These are phyloP conservation scores for Syzygium oleosum DNA, from an alignment of 345 rosid genomes.

Conservation along the genomic window DNA sequence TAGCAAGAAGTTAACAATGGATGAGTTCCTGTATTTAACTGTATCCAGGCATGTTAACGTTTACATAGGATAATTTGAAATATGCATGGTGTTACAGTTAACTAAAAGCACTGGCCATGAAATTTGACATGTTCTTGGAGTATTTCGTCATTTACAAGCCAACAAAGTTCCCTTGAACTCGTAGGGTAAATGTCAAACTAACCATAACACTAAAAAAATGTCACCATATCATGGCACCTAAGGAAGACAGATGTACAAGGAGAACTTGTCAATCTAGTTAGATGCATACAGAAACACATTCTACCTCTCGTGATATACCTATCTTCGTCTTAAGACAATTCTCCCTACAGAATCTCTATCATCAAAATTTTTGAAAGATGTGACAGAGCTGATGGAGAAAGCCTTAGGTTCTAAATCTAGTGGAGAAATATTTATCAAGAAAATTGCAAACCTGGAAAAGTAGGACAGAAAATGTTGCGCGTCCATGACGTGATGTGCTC, in stretches of 20 bases:
- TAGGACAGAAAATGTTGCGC: conserved; percentile 96
- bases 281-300: not conserved
- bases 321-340: not conserved
- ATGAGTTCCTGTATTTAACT: not conserved
- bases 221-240: not conserved
- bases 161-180: not conserved
- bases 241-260: not conserved
- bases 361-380: not conserved
- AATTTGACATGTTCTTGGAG: not conserved
- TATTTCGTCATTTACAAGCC: not conserved
- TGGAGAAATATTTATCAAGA: not conserved
- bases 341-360: not conserved
- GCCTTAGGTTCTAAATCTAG: not conserved
- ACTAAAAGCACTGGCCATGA: not conserved
- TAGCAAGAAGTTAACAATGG: not conserved
- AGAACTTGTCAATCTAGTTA: not conserved
- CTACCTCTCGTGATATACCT: not conserved
- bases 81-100: not conserved
- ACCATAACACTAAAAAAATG: not conserved
- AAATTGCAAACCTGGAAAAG: conserved; percentile 72
- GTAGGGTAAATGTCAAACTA: not conserved
- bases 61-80: not conserved
- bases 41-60: not conserved
- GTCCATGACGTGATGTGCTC: conserved; percentile 99
- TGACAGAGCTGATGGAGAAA: not conserved